A percentile compares a stretch with the other conserved stretches of the same genome.
Evolutionary conservation across 805 yeast genomes (phyloP).

Genomic region (Wickerhamomyces rabaulensis): DNA sequence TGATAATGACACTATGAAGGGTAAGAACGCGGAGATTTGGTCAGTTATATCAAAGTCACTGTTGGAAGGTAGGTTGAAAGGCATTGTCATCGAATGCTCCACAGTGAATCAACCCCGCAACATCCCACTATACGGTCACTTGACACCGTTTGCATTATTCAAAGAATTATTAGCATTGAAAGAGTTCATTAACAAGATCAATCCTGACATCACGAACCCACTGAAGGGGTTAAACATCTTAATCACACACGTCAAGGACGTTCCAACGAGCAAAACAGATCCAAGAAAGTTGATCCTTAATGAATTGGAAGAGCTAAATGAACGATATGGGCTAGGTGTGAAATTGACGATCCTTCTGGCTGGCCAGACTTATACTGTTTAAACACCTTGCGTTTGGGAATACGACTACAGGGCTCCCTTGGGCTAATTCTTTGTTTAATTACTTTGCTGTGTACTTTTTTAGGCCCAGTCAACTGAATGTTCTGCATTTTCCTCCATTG

Average conservation of each 20-base stretch:
- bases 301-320: conserved; percentile 44
- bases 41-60: conserved; percentile 42
- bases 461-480: too few species aligned
- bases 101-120: conserved; percentile 39
- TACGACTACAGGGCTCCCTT: too few species aligned
- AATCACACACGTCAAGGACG: conserved; percentile 44
- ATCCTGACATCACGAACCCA: conserved; percentile 1
- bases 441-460: too few species aligned
- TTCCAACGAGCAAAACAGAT: conserved; percentile 30
- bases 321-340: conserved; percentile 34
- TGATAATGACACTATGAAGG: conserved; percentile 42
- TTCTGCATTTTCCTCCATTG: too few species aligned
- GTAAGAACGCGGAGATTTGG: conserved; percentile 50
- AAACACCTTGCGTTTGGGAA: not conserved
- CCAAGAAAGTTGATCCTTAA: conserved; percentile 53
- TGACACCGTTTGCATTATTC: conserved; percentile 62
- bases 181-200: not conserved
- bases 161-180: conserved; percentile 39
- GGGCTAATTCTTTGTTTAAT: too few species aligned
- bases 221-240: conserved; percentile 20
- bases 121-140: conserved; percentile 68
- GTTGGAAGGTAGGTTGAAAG: conserved; percentile 34
- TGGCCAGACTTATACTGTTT: conserved; percentile 40
- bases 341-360: conserved; percentile 48
- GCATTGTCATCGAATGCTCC: conserved; percentile 78